Base-by-base conservation (phyloP, 805 yeast genomes). In the Ogataea ramenticola region DNA sequence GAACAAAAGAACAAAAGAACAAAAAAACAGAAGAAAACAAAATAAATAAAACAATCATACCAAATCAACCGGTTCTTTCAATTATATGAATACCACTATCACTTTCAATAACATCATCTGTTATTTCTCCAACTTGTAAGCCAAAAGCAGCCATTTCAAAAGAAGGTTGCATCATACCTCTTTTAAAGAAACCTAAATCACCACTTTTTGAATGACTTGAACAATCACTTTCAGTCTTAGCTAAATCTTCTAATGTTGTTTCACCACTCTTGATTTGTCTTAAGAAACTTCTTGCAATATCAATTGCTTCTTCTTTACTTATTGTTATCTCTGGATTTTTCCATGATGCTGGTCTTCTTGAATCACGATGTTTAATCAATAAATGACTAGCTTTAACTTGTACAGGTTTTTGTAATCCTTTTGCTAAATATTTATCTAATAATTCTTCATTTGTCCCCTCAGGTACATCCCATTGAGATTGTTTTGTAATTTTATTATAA, bases 341-440 rank as follows among this genome's bases (percentile, higher is more conserved):
- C 95, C 97, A 93, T 20, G 96, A 86, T 12, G 89, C 78, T 8
- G 99, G 98, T 53, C 95, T 79, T 52, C 99, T 77, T 15, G 90
- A 81, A 43, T 79, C 91, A 39, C 65, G 68, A 63, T 90, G 96
- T 62, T 93, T 93, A 49, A 91, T 73, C 40, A 93, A 70, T 39
- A 93, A 67, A 60, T 93, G 99, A 42, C 84, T 72, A 16, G 85
- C 90, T 47, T 91, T 75, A 20, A 93, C 81, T 54, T 85, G 80
- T 37, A 79, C 75, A 15, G 86, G 86, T 47, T 71, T 72, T 40
- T 69, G 70, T 24, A 63, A 55, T 40, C 61, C 52, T 46, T 61
- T 62, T 37, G 71, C 66, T 48, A 86, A 64, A 64, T 86, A 86
- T 15, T 65, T 66, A 34, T 75, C 69, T 46, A 91, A 70, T 52